Percentiles rank a stretch among this genome's conserved stretches.
Conservation (phyloP, 192 early-diverging fungal species). For the Phlyctochytrium bullatum region DNA sequence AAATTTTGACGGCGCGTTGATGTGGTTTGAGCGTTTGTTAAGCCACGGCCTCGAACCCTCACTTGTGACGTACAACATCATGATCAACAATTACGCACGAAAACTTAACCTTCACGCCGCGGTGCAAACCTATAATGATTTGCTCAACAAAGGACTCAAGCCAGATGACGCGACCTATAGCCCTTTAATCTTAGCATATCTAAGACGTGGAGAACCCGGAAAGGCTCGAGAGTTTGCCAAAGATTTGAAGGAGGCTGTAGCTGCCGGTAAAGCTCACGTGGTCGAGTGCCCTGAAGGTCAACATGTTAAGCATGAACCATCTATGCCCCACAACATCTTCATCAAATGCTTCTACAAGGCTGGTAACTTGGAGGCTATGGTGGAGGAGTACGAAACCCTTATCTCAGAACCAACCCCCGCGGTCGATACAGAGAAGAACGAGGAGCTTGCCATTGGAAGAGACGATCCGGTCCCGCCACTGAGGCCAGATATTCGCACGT, state of each 20-base stretch:
- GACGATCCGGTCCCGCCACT: not conserved
- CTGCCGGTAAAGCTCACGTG: not conserved
- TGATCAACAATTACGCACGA: conserved; percentile 20
- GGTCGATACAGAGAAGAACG: not conserved
- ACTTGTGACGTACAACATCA: conserved; percentile 30
- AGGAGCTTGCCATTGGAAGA: not conserved
- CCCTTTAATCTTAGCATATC: not conserved
- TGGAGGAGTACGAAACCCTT: not conserved
- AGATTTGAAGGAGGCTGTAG: not conserved
- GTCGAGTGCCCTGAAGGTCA: not conserved
- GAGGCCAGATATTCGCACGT: conserved; percentile 27
- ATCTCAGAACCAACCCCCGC: too few relatives aligned
- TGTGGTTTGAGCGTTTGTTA: conserved; percentile 11
- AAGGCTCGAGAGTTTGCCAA: not conserved
- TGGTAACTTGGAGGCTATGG: not conserved
- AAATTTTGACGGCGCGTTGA: conserved; percentile 12
- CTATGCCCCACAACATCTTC: not conserved
- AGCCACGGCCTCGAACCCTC: conserved; percentile 27
- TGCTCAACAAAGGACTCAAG: conserved; percentile 4
- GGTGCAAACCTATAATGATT: conserved; percentile 1
- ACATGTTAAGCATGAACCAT: not conserved
- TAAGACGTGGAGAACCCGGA: not conserved
- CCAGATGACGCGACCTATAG: conserved; percentile 3
- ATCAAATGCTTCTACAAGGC: not conserved
- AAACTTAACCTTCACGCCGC: conserved; percentile 24